These are phyloP conservation scores for Trichophyton benhamiae DNA, from an alignment of 2,329 filamentous ascomycete species.

Conservation along the genomic window DNA sequence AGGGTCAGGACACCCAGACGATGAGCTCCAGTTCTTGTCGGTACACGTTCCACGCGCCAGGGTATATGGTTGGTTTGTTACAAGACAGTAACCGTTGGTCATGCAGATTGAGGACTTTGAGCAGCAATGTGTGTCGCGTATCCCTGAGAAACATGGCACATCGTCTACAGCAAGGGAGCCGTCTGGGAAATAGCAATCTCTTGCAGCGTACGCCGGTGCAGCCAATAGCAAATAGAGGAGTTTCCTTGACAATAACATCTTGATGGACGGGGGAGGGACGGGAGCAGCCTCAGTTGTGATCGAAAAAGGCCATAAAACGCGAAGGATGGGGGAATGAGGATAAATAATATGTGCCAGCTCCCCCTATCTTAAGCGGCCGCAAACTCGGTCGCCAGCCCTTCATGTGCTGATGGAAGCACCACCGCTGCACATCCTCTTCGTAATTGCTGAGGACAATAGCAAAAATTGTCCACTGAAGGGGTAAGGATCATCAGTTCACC, in stretches of 20 bases:
- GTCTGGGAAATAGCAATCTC: constrained; percentile 22
- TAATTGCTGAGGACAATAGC: background rate
- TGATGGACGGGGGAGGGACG: background rate
- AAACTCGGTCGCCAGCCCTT: background rate
- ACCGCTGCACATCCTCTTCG: background rate
- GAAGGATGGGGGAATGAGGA: background rate
- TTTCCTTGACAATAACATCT: background rate
- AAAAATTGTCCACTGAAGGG: background rate
- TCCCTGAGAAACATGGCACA: constrained; percentile 19
- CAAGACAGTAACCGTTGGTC: constrained; percentile 22
- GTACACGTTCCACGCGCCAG: constrained; percentile 22
- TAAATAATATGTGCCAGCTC: background rate
- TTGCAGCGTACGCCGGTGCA: background rate
- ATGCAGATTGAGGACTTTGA: constrained; percentile 18
- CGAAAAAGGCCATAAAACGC: background rate
- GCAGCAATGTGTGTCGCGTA: constrained; percentile 19
- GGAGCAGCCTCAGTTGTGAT: no score
- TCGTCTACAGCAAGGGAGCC: constrained; percentile 12
- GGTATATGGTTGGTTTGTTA: constrained; percentile 16
- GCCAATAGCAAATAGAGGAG: background rate
- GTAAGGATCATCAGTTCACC: background rate
- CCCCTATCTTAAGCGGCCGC: background rate
- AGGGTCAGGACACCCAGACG: constrained; percentile 16
- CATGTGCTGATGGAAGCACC: background rate
- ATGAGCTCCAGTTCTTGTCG: constrained; percentile 18